Evolutionary conservation across 2,329 filamentous ascomycete genomes (phyloP), one percentile per base, ranked within the genome.

Genomic region (Botrytis pseudocinerea): DNA sequence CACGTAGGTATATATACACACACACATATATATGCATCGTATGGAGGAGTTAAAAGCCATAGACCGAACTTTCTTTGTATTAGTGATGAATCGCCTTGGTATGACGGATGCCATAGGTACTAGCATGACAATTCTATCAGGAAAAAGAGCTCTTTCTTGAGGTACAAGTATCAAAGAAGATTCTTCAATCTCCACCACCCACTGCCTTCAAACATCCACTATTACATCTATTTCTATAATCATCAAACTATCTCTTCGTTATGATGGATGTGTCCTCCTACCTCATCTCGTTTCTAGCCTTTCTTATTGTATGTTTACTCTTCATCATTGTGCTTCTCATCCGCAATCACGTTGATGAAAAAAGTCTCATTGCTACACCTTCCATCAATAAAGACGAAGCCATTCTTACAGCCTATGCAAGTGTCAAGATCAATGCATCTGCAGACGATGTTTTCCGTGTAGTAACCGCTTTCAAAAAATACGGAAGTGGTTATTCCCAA

Each of bases 391-490:
- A 59, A 35, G 62, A 69, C 25, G 73, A 74, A 22, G 77, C 72
- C 2, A 48, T 77, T 9, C 35, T 77, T 4, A 76, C 75, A 25
- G 66, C 75, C 18, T 74, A 72, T 65, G 76, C 72, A 16, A 77
- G 73, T 2, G 70, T 63, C n/a, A 75, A 60, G 42, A 77, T 78
- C 61, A 75, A 72, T 46, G 75, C 72, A 18, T 71, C 72, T 48
- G 73, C 69, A 20, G 76, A 78, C 46, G 75, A 78, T 20, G 77
- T 76, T 8, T 78, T 76, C 60, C 22, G 59, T 22, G 71, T 72
- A 2, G 69, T 78, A 9, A 57, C 71, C 16, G 72, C 73, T 14
- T 78, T 73, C 51, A 69, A 77, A n/a, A 59, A 72, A 8, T 77
- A 75, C 65, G 61, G 70, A 71, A 70, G 71, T 42, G 42, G 73